A percentile compares a stretch with the other conserved stretches of the same genome.
Conservation (phyloP, 495 filamentous ascomycete species). For the Darksidea phi region DNA sequence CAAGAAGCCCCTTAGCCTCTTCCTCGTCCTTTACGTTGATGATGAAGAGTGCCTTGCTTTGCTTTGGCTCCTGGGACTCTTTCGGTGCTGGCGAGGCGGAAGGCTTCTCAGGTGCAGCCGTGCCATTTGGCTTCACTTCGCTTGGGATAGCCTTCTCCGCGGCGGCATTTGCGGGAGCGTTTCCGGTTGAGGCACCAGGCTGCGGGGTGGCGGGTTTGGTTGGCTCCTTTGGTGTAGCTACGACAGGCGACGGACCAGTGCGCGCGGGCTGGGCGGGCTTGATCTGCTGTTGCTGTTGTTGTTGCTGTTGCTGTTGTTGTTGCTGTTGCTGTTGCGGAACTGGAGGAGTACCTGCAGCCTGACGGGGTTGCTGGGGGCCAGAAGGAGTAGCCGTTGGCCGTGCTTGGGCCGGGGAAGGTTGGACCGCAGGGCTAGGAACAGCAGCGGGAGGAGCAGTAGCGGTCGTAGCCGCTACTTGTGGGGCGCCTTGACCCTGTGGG, state of each 20-base stretch:
- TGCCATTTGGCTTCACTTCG: constrained; percentile 45
- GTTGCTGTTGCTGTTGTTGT: too few relatives aligned
- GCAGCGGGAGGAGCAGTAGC: constrained; percentile 31
- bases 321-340: constrained; percentile 47
- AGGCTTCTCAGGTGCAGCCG: constrained; percentile 34
- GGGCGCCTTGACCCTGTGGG: constrained; percentile 36
- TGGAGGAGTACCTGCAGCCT: constrained; percentile 39
- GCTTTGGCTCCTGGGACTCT: constrained; percentile 42
- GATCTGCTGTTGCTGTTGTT: constrained; percentile 45
- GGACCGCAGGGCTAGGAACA: constrained; percentile 33
- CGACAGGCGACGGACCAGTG: constrained; percentile 50
- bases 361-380: constrained; percentile 41
- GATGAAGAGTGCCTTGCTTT: constrained; percentile 78
- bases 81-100: constrained; percentile 31
- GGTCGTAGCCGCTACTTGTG: constrained; percentile 33
- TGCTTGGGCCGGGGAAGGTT: constrained; percentile 44
- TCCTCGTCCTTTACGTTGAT: constrained; percentile 75
- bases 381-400: constrained; percentile 2
- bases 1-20: constrained; percentile 72
- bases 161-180: constrained; percentile 40
- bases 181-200: constrained; percentile 41
- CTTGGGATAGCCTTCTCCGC: constrained; percentile 41
- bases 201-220: constrained; percentile 58
- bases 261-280: constrained; percentile 52
- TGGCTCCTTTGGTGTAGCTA: constrained; percentile 47